A percentile compares a stretch with the other conserved stretches of the same genome.
These are phyloP conservation scores for Chaetomium tenue DNA, from an alignment of 495 filamentous ascomycete genomes.

Conservation along the genomic window DNA sequence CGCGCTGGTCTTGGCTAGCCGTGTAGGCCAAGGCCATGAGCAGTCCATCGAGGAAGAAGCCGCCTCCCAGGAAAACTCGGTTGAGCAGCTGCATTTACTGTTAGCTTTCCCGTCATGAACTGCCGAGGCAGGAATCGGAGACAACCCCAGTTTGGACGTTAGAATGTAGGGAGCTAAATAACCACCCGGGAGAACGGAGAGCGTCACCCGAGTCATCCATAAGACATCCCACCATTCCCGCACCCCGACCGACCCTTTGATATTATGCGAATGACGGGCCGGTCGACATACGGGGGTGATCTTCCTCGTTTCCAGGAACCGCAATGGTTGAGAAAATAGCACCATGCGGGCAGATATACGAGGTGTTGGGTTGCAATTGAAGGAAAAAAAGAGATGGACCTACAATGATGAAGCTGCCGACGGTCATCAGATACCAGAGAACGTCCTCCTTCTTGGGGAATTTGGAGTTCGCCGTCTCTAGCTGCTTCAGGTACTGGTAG, in stretches of 20 bases:
- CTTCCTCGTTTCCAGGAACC: constrained; percentile 99
- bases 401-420: constrained; percentile 47
- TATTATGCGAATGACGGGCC: constrained; percentile 72
- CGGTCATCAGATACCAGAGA: constrained; percentile 50
- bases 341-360: constrained; percentile 96
- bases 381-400: constrained; percentile 30
- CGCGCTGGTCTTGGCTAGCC: constrained; percentile 75
- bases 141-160: constrained; percentile 14
- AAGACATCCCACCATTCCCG: constrained; percentile 85
- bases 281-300: constrained; percentile 78
- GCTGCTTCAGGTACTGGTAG: constrained; percentile 46
- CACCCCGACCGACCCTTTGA: constrained; percentile 64
- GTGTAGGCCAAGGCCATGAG: constrained; percentile 79
- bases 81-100: constrained; percentile 43
- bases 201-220: constrained; percentile 76
- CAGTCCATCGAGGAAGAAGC: constrained; percentile 63
- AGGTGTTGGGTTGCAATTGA: constrained; percentile 53
- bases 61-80: constrained; percentile 48
- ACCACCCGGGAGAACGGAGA: constrained; percentile 67
- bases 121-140: not conserved
- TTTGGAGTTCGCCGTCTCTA: constrained; percentile 44
- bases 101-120: constrained; percentile 22
- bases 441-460: constrained; percentile 48
- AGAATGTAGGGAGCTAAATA: constrained; percentile 82
- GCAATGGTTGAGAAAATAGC: constrained; percentile 69